A percentile compares a stretch with the other conserved stretches of the same genome.
These are phyloP conservation scores for Phaeosphaeriaceae sp. DNA, from an alignment of 2,329 filamentous ascomycete species.

Conservation along the genomic window DNA sequence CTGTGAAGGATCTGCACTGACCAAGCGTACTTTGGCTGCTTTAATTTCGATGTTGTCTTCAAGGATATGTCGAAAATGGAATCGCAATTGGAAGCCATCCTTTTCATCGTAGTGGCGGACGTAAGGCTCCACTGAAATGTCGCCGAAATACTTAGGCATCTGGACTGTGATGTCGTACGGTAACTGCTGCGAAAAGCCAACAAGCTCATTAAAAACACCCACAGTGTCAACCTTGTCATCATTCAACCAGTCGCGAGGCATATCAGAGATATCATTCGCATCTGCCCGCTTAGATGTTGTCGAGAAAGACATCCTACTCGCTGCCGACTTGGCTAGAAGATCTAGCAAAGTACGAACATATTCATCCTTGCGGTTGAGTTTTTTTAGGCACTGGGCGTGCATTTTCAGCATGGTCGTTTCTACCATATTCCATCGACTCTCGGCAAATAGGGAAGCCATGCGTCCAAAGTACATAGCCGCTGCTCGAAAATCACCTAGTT, in stretches of 20 bases:
- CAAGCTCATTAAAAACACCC: conserved; percentile 51
- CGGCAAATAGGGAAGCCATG: conserved; percentile 74
- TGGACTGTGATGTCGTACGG: conserved; percentile 70
- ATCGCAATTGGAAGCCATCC: conserved; percentile 75
- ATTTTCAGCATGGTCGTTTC: conserved; percentile 85
- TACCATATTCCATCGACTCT: conserved; percentile 77
- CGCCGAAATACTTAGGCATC: conserved; percentile 75
- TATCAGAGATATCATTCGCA: conserved; percentile 5
- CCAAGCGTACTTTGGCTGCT: conserved; percentile 67
- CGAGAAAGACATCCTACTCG: conserved; percentile 38
- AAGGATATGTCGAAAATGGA: conserved; percentile 75
- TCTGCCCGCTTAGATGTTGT: conserved; percentile 25
- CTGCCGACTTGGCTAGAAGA: conserved; percentile 70
- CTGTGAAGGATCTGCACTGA: conserved; percentile 61
- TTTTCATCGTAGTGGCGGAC: conserved; percentile 72
- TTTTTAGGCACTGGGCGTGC: conserved; percentile 81
- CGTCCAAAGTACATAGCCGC: conserved; percentile 80
- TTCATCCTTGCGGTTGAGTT: conserved; percentile 77
- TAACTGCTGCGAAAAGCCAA: conserved; percentile 57
- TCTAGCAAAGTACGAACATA: conserved; percentile 78
- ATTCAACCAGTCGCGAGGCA: conserved; percentile 42
- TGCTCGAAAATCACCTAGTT: conserved; percentile 72
- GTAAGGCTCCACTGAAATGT: conserved; percentile 70
- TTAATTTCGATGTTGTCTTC: conserved; percentile 73
- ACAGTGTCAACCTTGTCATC: conserved; percentile 48